Evolutionary conservation across 2,329 filamentous ascomycete species (phyloP), one percentile per base, ranked within the genome.

Genomic region (Xylaria arbuscula): DNA sequence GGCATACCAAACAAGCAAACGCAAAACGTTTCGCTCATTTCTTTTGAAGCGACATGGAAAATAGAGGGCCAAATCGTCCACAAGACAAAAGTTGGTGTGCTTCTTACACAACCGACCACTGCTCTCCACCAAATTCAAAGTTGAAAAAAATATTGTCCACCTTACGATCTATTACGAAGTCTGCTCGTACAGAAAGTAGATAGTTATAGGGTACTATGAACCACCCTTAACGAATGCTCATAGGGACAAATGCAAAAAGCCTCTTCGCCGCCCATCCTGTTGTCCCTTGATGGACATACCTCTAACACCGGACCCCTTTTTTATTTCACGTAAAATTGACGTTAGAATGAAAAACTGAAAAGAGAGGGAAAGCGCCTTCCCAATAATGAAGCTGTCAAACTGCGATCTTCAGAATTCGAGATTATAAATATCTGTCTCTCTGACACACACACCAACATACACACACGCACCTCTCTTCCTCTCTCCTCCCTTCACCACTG

Each of bases 251-350:
- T 28, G 28, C 28, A 15, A 22, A n/a, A 6, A 4, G 5, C 47
- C 28, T 13, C 24, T 22, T 60, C 24, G 62, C 61, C 6, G 42
- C 34, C 42, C 28, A 15, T n/a, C 54, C 19, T 13, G 5, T 54
- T 57, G 34, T 53, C 58, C 66, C 53, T 50, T 63, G 64, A 65
- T 70, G 61, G 66, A 68, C 64, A 68, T 68, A 57, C 55, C 36
- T 28, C 54, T 63, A 63, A 61, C 59, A 57, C 67, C 67, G 28
- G 67, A 63, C 61, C 19, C 50, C n/a, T 28, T 45, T 38, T n/a
- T 11, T 54, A 36, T 36, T 36, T 54, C 10, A 54, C 17, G 17
- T 13, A 22, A 19, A 13, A 48, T 8, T 3, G 9, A 56, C 22
- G 4, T 40, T 17, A 24, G 28, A 28, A 10, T 9, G n/a, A 53